Evolutionary conservation across 768 basidiomycete species (phyloP), one percentile per base, ranked within the genome.

Genomic region (Phanerochaete carnosa): DNA sequence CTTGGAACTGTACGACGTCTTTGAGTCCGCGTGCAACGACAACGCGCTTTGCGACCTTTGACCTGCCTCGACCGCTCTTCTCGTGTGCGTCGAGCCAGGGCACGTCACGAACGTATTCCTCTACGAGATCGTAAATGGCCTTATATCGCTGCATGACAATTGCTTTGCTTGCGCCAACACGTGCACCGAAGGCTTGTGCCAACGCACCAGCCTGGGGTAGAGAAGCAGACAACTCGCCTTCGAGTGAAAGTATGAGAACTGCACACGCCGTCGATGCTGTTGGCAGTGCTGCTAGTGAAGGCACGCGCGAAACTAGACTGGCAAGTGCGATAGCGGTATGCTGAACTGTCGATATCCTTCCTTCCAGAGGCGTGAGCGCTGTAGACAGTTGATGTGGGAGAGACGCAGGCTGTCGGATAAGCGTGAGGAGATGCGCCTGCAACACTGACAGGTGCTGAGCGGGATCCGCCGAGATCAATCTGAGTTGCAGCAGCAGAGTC

Each of bases 121-220:
- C 80, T 32, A 92, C 73, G 58, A 81, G 72, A 65, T 88, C 84
- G 66, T 86, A 85, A 29, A 90, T 70, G 37, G 76, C 64, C 69
- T 85, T 88, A 73, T 93, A 93, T 2, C 89, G 84, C 29, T 80
- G 75, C 82, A 90, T 84, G 28, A 91, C 81, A 49, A 82, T 77
- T 30, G 77, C 74, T 57, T 83, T 81, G 16, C 79, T 76, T 37
- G 80, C 75, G 35, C 81, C 78, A 63, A 82, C 77, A 45, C 81
- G 80, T 26, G 70, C 63, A 12, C 81, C 88, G 45, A 92, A 79
- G 30, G 71, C 76, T 54, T 79, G 78, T n/a, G 84, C 81, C 59
- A 91, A 75, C n/a, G 81, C 79, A 13, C 76, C 79, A 28, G 88
- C 72, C 52, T 82, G 77, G 53, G 82, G 80, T 45, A 87, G 76